Percentiles rank a stretch among this genome's conserved stretches.
Evolutionary conservation across 2,329 filamentous ascomycete species (phyloP).

Genomic region (Pochonia chlamydosporia): DNA sequence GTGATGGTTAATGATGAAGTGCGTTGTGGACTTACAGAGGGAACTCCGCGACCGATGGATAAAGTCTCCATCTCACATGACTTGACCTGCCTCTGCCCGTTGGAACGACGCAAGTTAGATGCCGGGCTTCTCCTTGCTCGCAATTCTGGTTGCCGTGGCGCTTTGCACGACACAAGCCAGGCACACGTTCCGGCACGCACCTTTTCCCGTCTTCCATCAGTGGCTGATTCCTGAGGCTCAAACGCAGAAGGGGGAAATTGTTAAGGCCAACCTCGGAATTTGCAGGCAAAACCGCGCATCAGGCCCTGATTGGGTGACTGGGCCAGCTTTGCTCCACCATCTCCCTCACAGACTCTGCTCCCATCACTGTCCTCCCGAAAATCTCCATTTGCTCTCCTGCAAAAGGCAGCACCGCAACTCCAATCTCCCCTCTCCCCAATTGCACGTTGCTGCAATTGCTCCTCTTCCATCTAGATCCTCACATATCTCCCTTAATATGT

Average conservation of each 20-base stretch:
- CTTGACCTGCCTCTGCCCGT: too few relatives aligned
- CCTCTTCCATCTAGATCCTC: slow-evolving; percentile 45
- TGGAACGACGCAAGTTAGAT: too few relatives aligned
- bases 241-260: slow-evolving; percentile 25
- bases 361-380: slow-evolving; percentile 36
- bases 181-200: too few relatives aligned
- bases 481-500: slow-evolving; percentile 65
- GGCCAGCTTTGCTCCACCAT: slow-evolving; percentile 30
- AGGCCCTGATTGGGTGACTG: slow-evolving; percentile 26
- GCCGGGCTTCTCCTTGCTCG: too few relatives aligned
- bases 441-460: slow-evolving; percentile 59
- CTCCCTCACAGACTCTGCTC: slow-evolving; percentile 37
- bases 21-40: too few relatives aligned
- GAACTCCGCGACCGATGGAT: too few relatives aligned
- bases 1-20: too few relatives aligned
- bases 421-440: slow-evolving; percentile 59
- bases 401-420: slow-evolving; percentile 43
- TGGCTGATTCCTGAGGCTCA: slow-evolving; percentile 11
- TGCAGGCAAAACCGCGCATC: slow-evolving; percentile 33
- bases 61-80: too few relatives aligned
- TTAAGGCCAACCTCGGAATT: slow-evolving; percentile 32
- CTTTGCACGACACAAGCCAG: too few relatives aligned
- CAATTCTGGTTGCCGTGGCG: too few relatives aligned
- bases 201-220: too few relatives aligned
- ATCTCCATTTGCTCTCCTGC: slow-evolving; percentile 39